Evolutionary conservation across 768 basidiomycete genomes (phyloP).

Genomic region (Grammothele lineata): DNA sequence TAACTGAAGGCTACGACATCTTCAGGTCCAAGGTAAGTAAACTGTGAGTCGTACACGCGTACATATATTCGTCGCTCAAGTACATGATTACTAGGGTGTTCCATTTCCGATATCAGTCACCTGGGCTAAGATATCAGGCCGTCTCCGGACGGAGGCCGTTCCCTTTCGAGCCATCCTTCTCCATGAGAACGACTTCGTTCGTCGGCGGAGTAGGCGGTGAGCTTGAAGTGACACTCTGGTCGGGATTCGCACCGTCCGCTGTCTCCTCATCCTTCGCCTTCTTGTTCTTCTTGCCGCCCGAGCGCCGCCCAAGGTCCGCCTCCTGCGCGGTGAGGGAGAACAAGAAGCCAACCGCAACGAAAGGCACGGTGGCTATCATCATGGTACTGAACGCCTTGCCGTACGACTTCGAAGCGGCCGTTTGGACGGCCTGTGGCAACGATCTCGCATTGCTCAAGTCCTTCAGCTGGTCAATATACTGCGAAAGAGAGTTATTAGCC

Average conservation of each 20-base stretch:
- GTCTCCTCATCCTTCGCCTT: background rate
- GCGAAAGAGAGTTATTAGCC: background rate
- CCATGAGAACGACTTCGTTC: no score
- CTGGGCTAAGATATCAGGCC: no score
- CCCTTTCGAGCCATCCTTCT: no score
- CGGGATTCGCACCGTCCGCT: background rate
- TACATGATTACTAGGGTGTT: no score
- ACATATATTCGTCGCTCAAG: no score
- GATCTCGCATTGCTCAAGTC: background rate
- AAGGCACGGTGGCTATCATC: slow-evolving; percentile 4
- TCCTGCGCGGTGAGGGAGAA: background rate
- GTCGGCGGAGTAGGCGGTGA: no score
- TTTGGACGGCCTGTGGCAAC: background rate
- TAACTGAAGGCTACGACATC: no score
- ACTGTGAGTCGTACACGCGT: no score
- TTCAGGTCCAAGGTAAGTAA: no score
- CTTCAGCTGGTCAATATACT: background rate
- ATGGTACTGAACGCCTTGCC: slow-evolving; percentile 2
- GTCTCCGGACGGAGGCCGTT: no score
- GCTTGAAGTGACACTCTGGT: no score
- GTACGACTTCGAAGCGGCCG: background rate
- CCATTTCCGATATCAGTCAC: no score
- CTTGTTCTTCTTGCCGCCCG: background rate
- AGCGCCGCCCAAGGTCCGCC: background rate
- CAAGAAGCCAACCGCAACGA: slow-evolving; percentile 2